Evolutionary conservation across 805 yeast genomes (phyloP), one percentile per base, ranked within the genome.

Genomic region (Saccharomyces mikatae): DNA sequence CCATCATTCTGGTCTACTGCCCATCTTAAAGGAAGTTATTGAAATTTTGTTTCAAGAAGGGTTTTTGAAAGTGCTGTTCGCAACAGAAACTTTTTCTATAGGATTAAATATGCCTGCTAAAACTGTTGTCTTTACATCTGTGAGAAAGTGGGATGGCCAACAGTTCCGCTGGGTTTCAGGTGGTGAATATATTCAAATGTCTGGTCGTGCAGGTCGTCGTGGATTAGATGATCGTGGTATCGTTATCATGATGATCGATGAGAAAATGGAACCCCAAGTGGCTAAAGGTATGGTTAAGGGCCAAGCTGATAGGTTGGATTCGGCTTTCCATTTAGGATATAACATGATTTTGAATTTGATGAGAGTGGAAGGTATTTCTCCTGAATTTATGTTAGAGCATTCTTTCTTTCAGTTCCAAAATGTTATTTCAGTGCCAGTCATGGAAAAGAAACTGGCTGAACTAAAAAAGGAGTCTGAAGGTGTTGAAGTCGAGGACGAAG

Each of bases 251-350:
- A 94, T 94, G 99, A 90, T 94, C 70, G 98, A 94, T 69, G 98
- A 94, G 69, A 94, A 94, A 67, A 94, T 94, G 99, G 99, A 94
- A 70, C 99, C 99, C 3, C 95, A 91, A 64, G 97, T 94, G 47
- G 99, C 99, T 22, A 94, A 94, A 69, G 97, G 98, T 1, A 94
- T 94, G 99, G 99, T 94, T 24, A 92, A 92, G 71, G 99, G 99
- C 67, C 96, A 90, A 67, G 97, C 99, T 31, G 99, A 94, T 73
- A 79, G 99, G 62, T 79, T 94, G 55, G 98, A 94, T 67, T 92
- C 98, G 22, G 98, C 99, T 0, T 94, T 94, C 80, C 99, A 94
- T 69, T 75, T 94, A 58, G 97, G 98, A 26, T 94, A 94, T 72
- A 94, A 94, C 69, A 94, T 94, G 99, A 89, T 91, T 64, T 79